Conservation (phyloP, 257 asterid species). For the Misopates orontium region DNA sequence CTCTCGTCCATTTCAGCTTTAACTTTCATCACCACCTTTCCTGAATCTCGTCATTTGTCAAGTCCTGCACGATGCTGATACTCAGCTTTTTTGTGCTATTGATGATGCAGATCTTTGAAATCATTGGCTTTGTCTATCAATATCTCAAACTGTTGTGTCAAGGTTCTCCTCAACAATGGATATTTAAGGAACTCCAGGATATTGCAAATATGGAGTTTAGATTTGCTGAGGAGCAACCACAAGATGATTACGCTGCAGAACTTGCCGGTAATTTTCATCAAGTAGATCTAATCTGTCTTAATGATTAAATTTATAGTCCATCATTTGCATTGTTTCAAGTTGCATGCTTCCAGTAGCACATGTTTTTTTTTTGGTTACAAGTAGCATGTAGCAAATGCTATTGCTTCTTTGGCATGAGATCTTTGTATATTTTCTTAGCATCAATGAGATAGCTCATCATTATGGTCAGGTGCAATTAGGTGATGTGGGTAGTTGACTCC, state of each 20-base stretch:
- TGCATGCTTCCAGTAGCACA: background rate
- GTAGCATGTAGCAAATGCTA: background rate
- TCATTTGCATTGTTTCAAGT: constrained; percentile 15
- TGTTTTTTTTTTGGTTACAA: too few species aligned
- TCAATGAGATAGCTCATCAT: background rate
- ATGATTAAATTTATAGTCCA: background rate
- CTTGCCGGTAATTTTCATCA: constrained; percentile 69
- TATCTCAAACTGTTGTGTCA: constrained; percentile 81
- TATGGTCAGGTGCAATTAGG: constrained; percentile 12
- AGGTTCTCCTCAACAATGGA: constrained; percentile 88
- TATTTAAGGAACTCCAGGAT: constrained; percentile 91
- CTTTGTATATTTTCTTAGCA: constrained; percentile 8
- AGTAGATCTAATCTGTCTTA: constrained; percentile 12
- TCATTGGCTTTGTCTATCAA: constrained; percentile 80
- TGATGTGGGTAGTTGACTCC: background rate
- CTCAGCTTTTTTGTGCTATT: constrained; percentile 18
- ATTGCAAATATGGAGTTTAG: constrained; percentile 87
- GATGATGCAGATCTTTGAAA: constrained; percentile 70
- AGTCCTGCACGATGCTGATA: background rate
- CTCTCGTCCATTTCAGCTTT: background rate
- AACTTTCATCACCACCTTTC: background rate
- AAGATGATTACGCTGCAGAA: constrained; percentile 95
- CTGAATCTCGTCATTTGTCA: background rate
- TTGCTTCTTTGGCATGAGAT: constrained; percentile 17
- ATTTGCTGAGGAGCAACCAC: constrained; percentile 97